Evolutionary conservation across 108 stramenopile genomes (phyloP).

Genomic region (Fragilaria crotonensis): DNA sequence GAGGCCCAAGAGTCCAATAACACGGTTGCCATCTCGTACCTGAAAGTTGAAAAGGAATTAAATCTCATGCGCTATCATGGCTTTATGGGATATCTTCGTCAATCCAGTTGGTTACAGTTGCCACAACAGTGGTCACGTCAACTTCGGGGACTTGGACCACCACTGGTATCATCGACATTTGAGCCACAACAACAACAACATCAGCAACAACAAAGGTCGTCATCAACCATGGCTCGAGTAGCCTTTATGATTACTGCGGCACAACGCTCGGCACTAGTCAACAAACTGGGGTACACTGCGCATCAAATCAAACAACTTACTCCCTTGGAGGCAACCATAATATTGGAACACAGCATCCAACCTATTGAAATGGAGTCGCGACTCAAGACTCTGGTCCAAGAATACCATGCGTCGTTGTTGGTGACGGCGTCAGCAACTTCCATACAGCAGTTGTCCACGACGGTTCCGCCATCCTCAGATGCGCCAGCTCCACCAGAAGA

Average conservation of each 20-base stretch:
- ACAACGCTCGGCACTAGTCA: conserved; percentile 27
- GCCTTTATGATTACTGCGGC: conserved; percentile 55
- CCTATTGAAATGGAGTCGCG: not conserved
- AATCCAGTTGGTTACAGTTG: conserved; percentile 3
- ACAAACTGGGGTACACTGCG: conserved; percentile 28
- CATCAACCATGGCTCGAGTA: conserved; percentile 17
- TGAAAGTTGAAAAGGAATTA: conserved; percentile 30
- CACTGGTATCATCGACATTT: too few relatives aligned
- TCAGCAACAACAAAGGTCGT: not conserved
- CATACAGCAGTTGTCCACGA: too few relatives aligned
- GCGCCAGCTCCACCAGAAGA: not conserved
- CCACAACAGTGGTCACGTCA: not conserved
- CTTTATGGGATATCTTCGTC: conserved; percentile 22
- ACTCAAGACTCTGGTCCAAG: not conserved
- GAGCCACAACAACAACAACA: not conserved
- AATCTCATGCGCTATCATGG: conserved; percentile 43
- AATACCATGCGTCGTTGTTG: not conserved
- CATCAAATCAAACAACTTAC: conserved; percentile 29
- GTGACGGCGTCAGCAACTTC: too few relatives aligned
- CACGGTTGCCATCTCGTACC: conserved; percentile 20
- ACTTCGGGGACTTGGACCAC: too few relatives aligned
- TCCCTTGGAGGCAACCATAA: conserved; percentile 35
- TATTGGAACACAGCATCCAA: conserved; percentile 24
- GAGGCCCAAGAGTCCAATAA: conserved; percentile 7
- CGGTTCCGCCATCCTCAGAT: not conserved